A percentile compares a stretch with the other conserved stretches of the same genome.
Conservation (phyloP, 345 rosid genomes). For the Acer negundo region DNA sequence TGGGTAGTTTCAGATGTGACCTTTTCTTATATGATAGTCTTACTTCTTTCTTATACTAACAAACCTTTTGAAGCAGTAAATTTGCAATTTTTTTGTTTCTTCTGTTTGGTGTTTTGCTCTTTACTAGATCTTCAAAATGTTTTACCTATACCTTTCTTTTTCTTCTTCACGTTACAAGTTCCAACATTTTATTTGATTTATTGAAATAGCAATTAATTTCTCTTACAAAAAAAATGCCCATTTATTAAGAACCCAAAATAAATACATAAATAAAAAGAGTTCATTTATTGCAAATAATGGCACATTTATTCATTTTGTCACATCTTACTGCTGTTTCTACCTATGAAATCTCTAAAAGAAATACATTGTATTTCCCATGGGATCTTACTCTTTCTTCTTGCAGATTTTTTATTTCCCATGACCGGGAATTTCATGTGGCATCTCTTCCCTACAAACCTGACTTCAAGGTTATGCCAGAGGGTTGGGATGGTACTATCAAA, state of each 20-base stretch:
- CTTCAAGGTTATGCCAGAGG: conserved; percentile 98
- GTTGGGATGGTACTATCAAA: conserved; percentile 93
- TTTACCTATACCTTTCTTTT: not conserved
- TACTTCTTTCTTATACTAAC: not conserved
- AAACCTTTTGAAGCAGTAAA: not conserved
- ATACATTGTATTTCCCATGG: not conserved
- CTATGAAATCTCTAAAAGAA: not conserved
- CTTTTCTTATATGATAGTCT: not conserved
- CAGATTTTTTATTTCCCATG: conserved; percentile 84
- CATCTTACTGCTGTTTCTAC: not conserved
- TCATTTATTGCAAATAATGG: not conserved
- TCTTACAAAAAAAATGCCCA: not conserved
- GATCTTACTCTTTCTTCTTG: conserved; percentile 20
- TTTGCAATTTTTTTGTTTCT: not conserved
- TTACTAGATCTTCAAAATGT: not conserved
- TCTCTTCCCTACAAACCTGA: conserved; percentile 93
- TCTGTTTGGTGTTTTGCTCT: not conserved
- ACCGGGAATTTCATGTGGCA: conserved; percentile 95
- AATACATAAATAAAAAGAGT: not conserved
- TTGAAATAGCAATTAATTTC: not conserved
- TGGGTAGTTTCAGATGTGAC: not conserved
- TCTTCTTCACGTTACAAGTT: not conserved
- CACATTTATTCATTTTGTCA: not conserved
- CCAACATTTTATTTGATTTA: not conserved
- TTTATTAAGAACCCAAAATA: not conserved